Base-by-base conservation (phyloP, 2,329 filamentous ascomycete species). In the Periconia sp. region DNA sequence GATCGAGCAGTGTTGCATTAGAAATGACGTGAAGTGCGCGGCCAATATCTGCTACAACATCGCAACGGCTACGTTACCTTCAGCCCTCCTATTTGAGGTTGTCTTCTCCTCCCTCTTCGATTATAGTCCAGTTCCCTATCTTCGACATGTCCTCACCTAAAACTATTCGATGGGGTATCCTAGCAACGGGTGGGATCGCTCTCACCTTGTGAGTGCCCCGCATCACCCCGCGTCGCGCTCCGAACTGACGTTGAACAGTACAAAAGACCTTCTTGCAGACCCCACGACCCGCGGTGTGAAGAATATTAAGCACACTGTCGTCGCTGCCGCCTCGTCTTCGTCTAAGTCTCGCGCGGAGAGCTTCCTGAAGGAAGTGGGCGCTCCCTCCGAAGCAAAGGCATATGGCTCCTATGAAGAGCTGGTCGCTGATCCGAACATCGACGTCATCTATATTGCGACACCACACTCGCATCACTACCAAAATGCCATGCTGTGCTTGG, bases 391-490 rank as follows among this genome's bases (percentile, higher is more conserved):
- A 6, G 86, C 87, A 43, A 82, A 82, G 57, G 79, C 86, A 8
- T 95, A 95, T 65, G 88, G 87, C 46, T 89, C 86, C 9, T 96
- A 96, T 71, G 79, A 85, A 49, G 88, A 91, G 66, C 81, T 96
- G 19, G 89, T 92, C 18, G 80, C 81, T 36, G 89, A 95, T 66
- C 75, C 86, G 5, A 81, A 89, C 59, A 81, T 95, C 54, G 88
- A 95, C 69, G 88, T 95, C 57, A 73, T 96, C 72, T 96, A 95
- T 70, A 83, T 96, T 42, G 90, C 89, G 17, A 95, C 91, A 4
- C 91, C 91, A 12, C 91, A 95, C 74, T 92, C 88, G 59, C 91
- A 95, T 70, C 91, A 96, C 75, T 95, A 92, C 75, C 89, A 95
- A 69, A 92, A 96, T 72, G 82, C 84, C 52, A 89, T 91, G 82